Base-by-base conservation (phyloP, 768 basidiomycete species). In the Suillus clintonianus region DNA sequence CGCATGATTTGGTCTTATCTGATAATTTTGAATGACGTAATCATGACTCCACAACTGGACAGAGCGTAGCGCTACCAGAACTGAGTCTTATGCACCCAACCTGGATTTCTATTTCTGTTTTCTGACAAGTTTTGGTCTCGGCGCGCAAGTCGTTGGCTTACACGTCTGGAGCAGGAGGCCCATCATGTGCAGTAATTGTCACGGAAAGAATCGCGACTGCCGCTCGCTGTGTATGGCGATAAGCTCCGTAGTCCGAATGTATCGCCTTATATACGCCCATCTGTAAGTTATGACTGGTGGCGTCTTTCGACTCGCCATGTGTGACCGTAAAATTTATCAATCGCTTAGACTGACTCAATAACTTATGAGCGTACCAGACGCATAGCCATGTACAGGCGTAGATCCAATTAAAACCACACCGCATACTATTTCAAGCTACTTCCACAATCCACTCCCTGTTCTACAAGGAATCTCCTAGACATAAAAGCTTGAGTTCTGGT, bases 401-500 rank as follows among this genome's bases (percentile, higher is more conserved):
- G 10, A 53, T 53, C 10, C 39, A 7, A 19, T 39, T 41, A 11
- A 9, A 19, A 27, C 56, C 24, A 39, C 22, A 37, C n/a, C 39
- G 37, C 37, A 57, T 39, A 57, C 39, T 19, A 19, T 41, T 5
- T 57, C 55, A 37, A 56, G 55, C 15, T 57, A 57, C 24, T 10
- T 57, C 39, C 24, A 41, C 24, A 56, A 13, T 27, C 37, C 37
- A 37, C 37, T 27, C 17, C 56, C 27, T 22, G 56, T 24, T 24
- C 4, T 57, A 57, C 27, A 27, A 30, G 24, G 27, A 15, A 34
- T n/a, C 22, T 34, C 24, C 62, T 68, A 76, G 60, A 76, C 75
- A 64, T 76, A 76, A 60, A 76, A 76, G 63, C 75, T 76, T 54
- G 75, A 76, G 56, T 73, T 70, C 75, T 76, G 73, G 55, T 54